A percentile compares a stretch with the other conserved stretches of the same genome.
Evolutionary conservation across 768 basidiomycete species (phyloP).

Genomic region (Xerocomellus intermedius): DNA sequence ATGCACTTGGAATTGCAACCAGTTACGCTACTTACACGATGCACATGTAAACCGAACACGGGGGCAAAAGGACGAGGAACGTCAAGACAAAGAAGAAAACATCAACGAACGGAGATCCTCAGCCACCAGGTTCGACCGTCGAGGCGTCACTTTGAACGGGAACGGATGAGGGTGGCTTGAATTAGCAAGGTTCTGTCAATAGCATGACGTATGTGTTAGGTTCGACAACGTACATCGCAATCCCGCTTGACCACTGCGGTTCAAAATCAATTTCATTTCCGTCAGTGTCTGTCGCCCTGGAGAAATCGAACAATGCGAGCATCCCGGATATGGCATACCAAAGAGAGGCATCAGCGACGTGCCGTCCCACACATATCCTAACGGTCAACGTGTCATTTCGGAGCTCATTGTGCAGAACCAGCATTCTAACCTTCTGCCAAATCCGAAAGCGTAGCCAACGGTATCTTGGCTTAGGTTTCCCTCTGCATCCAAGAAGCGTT

Average conservation of each 20-base stretch:
- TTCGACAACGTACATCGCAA: constrained; percentile 13
- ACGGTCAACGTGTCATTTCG: background rate
- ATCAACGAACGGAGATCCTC: constrained; percentile 6
- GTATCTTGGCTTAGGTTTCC: constrained; percentile 26
- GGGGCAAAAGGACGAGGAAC: background rate
- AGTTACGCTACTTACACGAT: background rate
- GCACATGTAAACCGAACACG: background rate
- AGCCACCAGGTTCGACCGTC: background rate
- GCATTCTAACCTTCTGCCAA: constrained; percentile 22
- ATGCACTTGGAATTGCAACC: background rate
- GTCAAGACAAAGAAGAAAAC: background rate
- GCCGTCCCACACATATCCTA: constrained; percentile 25
- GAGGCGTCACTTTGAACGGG: constrained; percentile 12
- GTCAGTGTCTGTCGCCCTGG: constrained; percentile 18
- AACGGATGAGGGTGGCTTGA: constrained; percentile 21
- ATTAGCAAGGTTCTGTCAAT: background rate
- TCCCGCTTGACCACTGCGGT: constrained; percentile 14
- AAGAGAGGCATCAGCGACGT: constrained; percentile 28
- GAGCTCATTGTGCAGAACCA: background rate
- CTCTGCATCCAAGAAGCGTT: constrained; percentile 26
- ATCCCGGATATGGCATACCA: constrained; percentile 29
- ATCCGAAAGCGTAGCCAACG: constrained; percentile 21
- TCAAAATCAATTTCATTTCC: constrained; percentile 25
- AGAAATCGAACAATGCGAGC: constrained; percentile 30
- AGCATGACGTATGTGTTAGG: no score